These are phyloP conservation scores for Bipolaris gigantea DNA, from an alignment of 2,329 filamentous ascomycete species.

Conservation along the genomic window DNA sequence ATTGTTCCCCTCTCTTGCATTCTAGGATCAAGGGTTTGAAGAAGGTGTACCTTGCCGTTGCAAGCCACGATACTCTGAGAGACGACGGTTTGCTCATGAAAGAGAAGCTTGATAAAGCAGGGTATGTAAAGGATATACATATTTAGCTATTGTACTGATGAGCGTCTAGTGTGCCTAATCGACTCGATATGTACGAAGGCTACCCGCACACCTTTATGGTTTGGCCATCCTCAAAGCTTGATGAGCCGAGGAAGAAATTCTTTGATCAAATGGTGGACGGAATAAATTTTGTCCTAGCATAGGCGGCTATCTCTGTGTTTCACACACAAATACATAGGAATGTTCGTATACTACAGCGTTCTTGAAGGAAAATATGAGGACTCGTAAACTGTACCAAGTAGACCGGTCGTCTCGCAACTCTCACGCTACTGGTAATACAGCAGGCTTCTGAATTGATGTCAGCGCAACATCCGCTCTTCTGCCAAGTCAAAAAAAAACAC, in stretches of 20 bases:
- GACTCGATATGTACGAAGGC: constrained; percentile 39
- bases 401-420: neutral
- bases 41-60: constrained; percentile 38
- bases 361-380: neutral
- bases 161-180: constrained; percentile 29
- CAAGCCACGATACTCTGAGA: constrained; percentile 39
- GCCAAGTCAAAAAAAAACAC: no score
- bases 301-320: neutral
- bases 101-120: constrained; percentile 28
- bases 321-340: neutral
- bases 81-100: constrained; percentile 43
- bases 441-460: no score
- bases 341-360: neutral
- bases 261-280: constrained; percentile 27
- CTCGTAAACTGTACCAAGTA: neutral
- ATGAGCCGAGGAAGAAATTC: constrained; percentile 28
- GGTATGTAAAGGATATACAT: constrained; percentile 17
- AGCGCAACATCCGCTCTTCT: neutral
- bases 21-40: constrained; percentile 33
- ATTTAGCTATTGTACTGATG: constrained; percentile 10
- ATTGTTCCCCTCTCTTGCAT: constrained; percentile 40
- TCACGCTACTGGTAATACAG: no score
- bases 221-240: constrained; percentile 39
- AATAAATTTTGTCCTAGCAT: constrained; percentile 26
- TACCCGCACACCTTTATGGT: constrained; percentile 45